Evolutionary conservation across 2,329 filamentous ascomycete genomes (phyloP).

Genomic region (Tolypocladium ovalisporum): DNA sequence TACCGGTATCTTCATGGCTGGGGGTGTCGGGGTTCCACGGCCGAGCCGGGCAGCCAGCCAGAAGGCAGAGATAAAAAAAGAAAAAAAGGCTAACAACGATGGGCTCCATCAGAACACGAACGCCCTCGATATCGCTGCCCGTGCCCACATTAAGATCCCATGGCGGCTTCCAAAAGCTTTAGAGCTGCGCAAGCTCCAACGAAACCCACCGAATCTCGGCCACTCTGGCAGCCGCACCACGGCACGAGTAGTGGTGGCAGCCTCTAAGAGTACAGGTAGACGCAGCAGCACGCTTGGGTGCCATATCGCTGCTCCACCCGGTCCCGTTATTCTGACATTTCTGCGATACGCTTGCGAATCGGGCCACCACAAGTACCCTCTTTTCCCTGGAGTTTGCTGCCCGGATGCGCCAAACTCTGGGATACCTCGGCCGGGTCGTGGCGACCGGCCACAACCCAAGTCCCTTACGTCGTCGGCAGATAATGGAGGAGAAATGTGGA

Average conservation of each 20-base stretch:
- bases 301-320: not conserved
- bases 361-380: not conserved
- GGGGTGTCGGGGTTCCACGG: not conserved
- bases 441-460: not conserved
- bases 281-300: not conserved
- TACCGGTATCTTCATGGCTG: not conserved
- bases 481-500: not conserved
- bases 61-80: not conserved
- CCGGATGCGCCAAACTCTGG: not conserved
- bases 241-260: not conserved
- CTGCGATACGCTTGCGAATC: not conserved
- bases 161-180: not conserved
- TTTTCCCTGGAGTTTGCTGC: not conserved
- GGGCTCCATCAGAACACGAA: not conserved
- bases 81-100: not conserved
- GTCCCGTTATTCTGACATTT: not conserved
- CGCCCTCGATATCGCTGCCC: not conserved
- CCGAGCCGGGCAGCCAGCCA: not conserved
- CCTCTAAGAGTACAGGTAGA: too few relatives aligned
- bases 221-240: not conserved
- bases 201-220: not conserved
- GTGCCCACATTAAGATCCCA: not conserved
- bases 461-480: not conserved
- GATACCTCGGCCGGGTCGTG: not conserved
- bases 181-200: not conserved